A percentile compares a stretch with the other conserved stretches of the same genome.
These are phyloP conservation scores for Globisporangium cystogenes DNA, from an alignment of 352 stramenopile species.

Conservation along the genomic window DNA sequence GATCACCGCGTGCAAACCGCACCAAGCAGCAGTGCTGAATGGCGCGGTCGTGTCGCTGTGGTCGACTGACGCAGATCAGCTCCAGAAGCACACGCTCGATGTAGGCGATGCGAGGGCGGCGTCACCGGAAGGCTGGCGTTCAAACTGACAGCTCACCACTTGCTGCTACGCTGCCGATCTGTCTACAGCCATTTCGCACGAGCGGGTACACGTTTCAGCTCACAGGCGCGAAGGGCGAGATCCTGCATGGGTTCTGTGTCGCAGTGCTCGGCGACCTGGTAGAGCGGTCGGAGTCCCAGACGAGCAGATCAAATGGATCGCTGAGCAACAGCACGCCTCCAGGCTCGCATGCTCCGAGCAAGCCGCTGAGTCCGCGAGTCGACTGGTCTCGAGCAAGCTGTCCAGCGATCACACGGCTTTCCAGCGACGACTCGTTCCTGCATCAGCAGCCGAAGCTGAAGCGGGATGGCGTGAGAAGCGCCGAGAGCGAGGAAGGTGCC, in stretches of 20 bases:
- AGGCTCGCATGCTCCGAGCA: conserved; percentile 2
- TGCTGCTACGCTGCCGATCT: background rate
- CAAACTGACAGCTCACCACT: background rate
- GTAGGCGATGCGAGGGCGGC: conserved; percentile 14
- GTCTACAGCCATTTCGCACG: conserved; percentile 39
- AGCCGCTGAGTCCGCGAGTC: conserved; percentile 16
- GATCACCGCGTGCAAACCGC: conserved; percentile 43
- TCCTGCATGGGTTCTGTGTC: conserved; percentile 77
- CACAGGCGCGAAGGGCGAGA: conserved; percentile 78
- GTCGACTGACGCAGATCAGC: conserved; percentile 52
- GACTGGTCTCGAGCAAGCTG: conserved; percentile 30
- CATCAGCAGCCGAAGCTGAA: conserved; percentile 6
- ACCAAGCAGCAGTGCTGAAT: conserved; percentile 39
- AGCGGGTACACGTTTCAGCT: conserved; percentile 79
- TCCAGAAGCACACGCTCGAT: conserved; percentile 63
- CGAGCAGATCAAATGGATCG: background rate
- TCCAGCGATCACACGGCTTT: conserved; percentile 6
- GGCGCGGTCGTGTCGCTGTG: conserved; percentile 62
- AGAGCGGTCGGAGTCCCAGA: conserved; percentile 2
- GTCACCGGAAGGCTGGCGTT: too few species aligned
- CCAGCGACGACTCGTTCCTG: conserved; percentile 10
- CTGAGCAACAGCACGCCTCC: background rate
- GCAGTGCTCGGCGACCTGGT: conserved; percentile 53
- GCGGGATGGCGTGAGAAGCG: background rate
- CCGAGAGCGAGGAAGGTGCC: background rate